Base-by-base conservation (phyloP, 768 basidiomycete genomes). In the Mycena indigotica region DNA sequence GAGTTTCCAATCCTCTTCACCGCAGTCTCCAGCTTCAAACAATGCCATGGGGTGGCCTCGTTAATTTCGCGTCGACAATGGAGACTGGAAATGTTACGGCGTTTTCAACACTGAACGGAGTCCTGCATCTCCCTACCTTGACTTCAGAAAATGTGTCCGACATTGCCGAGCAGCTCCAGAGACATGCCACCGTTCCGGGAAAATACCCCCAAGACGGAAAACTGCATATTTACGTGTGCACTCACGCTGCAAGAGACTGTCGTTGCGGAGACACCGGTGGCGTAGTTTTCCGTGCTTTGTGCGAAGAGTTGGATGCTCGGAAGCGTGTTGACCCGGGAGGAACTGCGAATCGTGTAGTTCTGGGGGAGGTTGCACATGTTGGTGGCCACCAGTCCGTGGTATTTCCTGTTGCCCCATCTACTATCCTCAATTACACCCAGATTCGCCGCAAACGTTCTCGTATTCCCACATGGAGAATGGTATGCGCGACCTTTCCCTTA, bases 161-260 rank as follows among this genome's bases (percentile, higher is more conserved):
- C 13, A 76, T 85, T 2, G 80, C 69, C 32, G 65, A 65, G 24
- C 64, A 50, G 50, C 74, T 86, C 46, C 65, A 61, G 30, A 65
- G 60, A 13, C 76, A 75, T 58, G 63, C 64, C 15, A 60, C 67
- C 25, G 56, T 44, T 61, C 57, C 29, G 56, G 19, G 44, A 38
- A 25, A 21, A 55, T 41, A 25, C 44, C 38, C 62, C 6, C 55
- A n/a, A 21, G 63, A 35, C 4, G 53, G 64, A 17, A 67, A 73
- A 30, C 66, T 76, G 4, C 73, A 79, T 21, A 59, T 91, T 17
- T 89, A 86, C 64, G 84, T 94, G 1, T 94, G 92, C 67, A 92
- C 91, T 3, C 92, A 94, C 67, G 84, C 83, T 4, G 77, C 81
- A 38, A 80, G 91, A 50, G 91, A 93, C 67, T 95, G 91, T 71